These are phyloP conservation scores for Obba rivulosa DNA, from an alignment of 768 basidiomycete species.

Conservation along the genomic window DNA sequence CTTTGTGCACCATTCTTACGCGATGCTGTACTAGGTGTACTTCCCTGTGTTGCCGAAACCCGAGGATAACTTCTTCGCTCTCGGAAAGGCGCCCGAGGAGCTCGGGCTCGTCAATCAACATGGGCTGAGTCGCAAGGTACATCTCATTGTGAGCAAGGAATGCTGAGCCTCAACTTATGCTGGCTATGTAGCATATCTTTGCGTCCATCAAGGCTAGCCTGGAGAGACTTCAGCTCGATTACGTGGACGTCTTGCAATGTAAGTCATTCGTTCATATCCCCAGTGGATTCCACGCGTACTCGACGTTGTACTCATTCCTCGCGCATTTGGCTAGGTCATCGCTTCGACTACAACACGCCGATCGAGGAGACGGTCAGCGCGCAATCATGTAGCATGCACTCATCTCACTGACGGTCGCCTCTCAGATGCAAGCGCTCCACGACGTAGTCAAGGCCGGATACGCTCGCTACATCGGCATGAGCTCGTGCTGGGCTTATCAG, in stretches of 20 bases:
- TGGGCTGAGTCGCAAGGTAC: slow-evolving; percentile 28
- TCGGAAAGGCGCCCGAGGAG: slow-evolving; percentile 13
- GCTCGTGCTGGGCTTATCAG: slow-evolving; percentile 32
- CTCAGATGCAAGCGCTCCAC: slow-evolving; percentile 39
- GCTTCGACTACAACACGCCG: slow-evolving; percentile 30
- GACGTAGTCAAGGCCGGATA: slow-evolving; percentile 41
- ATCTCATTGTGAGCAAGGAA: background rate
- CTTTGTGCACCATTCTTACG: background rate
- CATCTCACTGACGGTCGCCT: background rate
- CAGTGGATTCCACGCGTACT: background rate
- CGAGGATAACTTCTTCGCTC: slow-evolving; percentile 1
- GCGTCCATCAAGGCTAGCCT: slow-evolving; percentile 60
- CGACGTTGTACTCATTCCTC: background rate
- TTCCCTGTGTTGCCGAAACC: slow-evolving; percentile 5
- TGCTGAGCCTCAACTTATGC: background rate
- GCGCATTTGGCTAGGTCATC: slow-evolving; percentile 13
- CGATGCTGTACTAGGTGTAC: slow-evolving; percentile 9
- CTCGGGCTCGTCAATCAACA: slow-evolving; percentile 30
- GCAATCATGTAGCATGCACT: background rate
- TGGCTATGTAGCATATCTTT: slow-evolving; percentile 55
- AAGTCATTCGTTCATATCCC: background rate
- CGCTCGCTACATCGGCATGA: slow-evolving; percentile 36
- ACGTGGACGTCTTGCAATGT: slow-evolving; percentile 36
- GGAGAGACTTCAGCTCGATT: slow-evolving; percentile 64
- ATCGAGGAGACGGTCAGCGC: slow-evolving; percentile 29